Evolutionary conservation across 2,329 filamentous ascomycete species (phyloP).

Genomic region (Fusarium brachygibbosum): DNA sequence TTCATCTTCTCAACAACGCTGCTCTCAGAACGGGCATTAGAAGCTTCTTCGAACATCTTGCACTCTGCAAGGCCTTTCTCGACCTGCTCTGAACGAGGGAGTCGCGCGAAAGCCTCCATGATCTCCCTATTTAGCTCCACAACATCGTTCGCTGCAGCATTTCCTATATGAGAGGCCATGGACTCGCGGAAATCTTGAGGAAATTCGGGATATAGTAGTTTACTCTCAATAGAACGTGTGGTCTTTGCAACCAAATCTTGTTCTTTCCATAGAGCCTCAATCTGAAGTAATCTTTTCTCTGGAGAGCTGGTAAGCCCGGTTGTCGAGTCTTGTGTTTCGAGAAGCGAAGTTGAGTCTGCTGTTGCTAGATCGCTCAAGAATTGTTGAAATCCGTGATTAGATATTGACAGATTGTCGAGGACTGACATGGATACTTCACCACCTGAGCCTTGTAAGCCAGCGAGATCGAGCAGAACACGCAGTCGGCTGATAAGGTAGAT

Average conservation of each 20-base stretch:
- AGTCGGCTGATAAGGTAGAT: constrained; percentile 52
- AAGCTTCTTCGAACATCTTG: constrained; percentile 16
- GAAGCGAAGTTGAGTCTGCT: constrained; percentile 26
- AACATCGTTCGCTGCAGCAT: constrained; percentile 39
- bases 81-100: constrained; percentile 12
- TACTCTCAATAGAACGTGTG: constrained; percentile 53
- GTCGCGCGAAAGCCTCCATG: constrained; percentile 18
- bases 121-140: constrained; percentile 45
- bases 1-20: not conserved
- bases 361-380: constrained; percentile 45
- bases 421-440: constrained; percentile 18
- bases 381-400: constrained; percentile 32
- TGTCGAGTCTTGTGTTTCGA: constrained; percentile 1
- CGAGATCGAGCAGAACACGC: constrained; percentile 55
- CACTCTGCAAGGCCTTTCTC: constrained; percentile 27
- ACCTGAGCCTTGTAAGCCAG: constrained; percentile 47
- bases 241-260: constrained; percentile 48
- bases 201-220: constrained; percentile 52
- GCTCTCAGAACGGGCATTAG: not conserved
- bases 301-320: constrained; percentile 9
- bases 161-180: constrained; percentile 50
- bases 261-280: constrained; percentile 55
- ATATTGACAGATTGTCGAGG: constrained; percentile 49
- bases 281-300: constrained; percentile 51
- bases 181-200: constrained; percentile 47